Conservation (phyloP, 257 asterid genomes). For the Gentiana dahurica region DNA sequence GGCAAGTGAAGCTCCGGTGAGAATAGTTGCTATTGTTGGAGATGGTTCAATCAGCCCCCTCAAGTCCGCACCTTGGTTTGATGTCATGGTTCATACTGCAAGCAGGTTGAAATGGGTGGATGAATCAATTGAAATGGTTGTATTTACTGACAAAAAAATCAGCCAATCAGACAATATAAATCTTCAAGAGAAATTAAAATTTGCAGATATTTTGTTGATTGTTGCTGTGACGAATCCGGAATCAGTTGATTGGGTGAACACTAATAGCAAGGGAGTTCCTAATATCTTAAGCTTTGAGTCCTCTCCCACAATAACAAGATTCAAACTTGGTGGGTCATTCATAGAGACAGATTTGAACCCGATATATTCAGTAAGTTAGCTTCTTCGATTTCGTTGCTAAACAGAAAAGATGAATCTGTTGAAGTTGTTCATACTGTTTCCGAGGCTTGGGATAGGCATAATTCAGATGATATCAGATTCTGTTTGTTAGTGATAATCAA, state of each 20-base stretch:
- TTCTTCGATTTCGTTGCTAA: constrained; percentile 30
- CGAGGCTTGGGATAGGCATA: constrained; percentile 77
- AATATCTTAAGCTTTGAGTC: constrained; percentile 72
- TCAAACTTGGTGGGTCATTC: constrained; percentile 50
- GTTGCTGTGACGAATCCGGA: constrained; percentile 54
- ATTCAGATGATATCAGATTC: constrained; percentile 82
- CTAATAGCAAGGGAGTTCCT: constrained; percentile 25
- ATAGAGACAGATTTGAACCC: constrained; percentile 26
- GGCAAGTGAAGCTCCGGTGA: constrained; percentile 33
- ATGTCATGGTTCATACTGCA: constrained; percentile 80
- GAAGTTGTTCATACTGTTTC: constrained; percentile 42
- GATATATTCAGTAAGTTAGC: constrained; percentile 32
- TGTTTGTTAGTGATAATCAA: constrained; percentile 68
- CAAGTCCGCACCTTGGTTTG: constrained; percentile 73
- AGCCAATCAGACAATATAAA: constrained; percentile 19
- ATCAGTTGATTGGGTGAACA: constrained; percentile 52
- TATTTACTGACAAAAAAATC: constrained; percentile 32
- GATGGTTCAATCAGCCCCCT: constrained; percentile 79
- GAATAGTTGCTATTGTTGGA: constrained; percentile 71
- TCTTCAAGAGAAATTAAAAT: constrained; percentile 23
- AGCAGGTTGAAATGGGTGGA: constrained; percentile 77
- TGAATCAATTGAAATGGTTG: constrained; percentile 69
- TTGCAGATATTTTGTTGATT: constrained; percentile 47
- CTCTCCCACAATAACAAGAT: constrained; percentile 38
- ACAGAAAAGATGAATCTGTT: constrained; percentile 36